Base-by-base conservation (phyloP, 768 basidiomycete genomes). In the Lactarius quietus region DNA sequence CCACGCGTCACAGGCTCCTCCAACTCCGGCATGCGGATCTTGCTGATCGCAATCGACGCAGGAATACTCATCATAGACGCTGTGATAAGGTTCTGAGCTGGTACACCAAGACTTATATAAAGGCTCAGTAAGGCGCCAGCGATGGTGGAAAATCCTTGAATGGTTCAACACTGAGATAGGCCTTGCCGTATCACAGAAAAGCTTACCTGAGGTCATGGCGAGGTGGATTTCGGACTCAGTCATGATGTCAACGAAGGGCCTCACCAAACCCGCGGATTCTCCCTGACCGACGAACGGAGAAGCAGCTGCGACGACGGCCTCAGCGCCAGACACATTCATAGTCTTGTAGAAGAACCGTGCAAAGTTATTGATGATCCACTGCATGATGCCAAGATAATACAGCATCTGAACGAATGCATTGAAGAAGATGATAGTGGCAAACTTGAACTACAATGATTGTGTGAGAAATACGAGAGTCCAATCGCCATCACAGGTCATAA, bases 61-160 rank as follows among this genome's bases (percentile, higher is more conserved):
- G 95, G 95, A 66, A 97, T 96, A 74, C 88, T 90, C 94, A 96
- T 96, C 64, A 95, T 89, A 10, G 92, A 93, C 6, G 94, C 89
- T 3, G 93, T 95, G 70, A 94, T 80, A 28, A 93, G 80, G 72
- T 90, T 94, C 74, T 88, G 83, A 6, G 90, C 74, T 10, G 90
- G 90, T 35, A 93, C 89, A 45, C 89, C 92, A 69, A 89, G 79
- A 67, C 74, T 78, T 73, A 95, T 89, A 74, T 95, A 96, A 31
- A 92, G 93, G 62, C 84, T 81, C 54, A 97, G 81, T 14, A 97
- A 93, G 36, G 91, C 92, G 51, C 95, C 94, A 60, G 95, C 89
- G 70, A 96, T 96, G 59, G 93, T 95, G 9, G 93, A 91, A 79
- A 96, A 95, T 53, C 86, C 84, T 78, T 63, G 61, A 48, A 61